phyloP scores from a whole-genome alignment of 2,329 filamentous ascomycete genomes.

The Hymenotorrendiella dingleyae region DNA sequence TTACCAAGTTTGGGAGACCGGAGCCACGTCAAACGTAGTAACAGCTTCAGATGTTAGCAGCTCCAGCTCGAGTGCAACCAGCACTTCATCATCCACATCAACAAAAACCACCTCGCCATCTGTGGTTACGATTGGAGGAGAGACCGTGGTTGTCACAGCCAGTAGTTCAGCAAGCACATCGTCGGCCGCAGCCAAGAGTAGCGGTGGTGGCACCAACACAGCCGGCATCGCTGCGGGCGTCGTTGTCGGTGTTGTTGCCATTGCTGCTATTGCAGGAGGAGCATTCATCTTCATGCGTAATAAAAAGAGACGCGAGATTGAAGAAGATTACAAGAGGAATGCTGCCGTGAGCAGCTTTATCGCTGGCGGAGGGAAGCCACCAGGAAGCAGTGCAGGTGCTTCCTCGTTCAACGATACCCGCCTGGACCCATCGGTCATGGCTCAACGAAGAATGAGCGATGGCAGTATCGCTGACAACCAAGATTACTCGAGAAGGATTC shows the following conservation, averaged over 20 bases:
- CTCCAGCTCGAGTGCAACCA: slow-evolving; percentile 7
- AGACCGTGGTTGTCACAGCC: slow-evolving; percentile 28
- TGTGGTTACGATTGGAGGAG: slow-evolving; percentile 26
- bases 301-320: slow-evolving; percentile 68
- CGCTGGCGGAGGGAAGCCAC: slow-evolving; percentile 55
- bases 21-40: slow-evolving; percentile 11
- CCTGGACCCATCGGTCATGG: slow-evolving; percentile 77
- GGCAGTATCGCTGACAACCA: slow-evolving; percentile 96
- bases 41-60: slow-evolving; percentile 8
- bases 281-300: slow-evolving; percentile 70
- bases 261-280: slow-evolving; percentile 61
- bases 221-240: slow-evolving; percentile 82
- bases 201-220: slow-evolving; percentile 35
- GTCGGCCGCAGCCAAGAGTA: slow-evolving; percentile 5
- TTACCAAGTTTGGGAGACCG: slow-evolving; percentile 25
- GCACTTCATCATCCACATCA: slow-evolving; percentile 15
- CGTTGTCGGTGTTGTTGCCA: slow-evolving; percentile 72
- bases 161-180: slow-evolving; percentile 8
- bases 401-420: slow-evolving; percentile 74
- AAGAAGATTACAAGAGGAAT: slow-evolving; percentile 79
- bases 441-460: slow-evolving; percentile 78
- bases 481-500: slow-evolving; percentile 92
- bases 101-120: slow-evolving; percentile 20
- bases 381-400: slow-evolving; percentile 50
- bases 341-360: slow-evolving; percentile 74